Conservation (phyloP, 228 moss, liverwort and hornwort species). For the Sphagnum magellanicum region DNA sequence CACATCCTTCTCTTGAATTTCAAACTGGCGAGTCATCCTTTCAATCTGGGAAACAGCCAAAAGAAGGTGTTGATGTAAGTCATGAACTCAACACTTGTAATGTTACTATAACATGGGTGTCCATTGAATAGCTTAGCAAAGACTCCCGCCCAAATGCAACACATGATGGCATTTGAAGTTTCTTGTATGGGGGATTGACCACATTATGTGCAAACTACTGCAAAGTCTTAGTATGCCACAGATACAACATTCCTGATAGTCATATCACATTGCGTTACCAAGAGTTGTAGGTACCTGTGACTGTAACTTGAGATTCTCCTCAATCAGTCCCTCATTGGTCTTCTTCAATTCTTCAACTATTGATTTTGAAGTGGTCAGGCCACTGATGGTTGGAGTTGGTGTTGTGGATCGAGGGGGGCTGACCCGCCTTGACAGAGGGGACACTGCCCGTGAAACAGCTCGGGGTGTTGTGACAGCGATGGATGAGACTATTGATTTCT, state of each 20-base stretch:
- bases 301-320: conserved; percentile 72
- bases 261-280: too few relatives aligned
- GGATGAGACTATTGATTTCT: conserved; percentile 29
- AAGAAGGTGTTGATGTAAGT: neutral
- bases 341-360: conserved; percentile 94
- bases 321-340: conserved; percentile 80
- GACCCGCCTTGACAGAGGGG: conserved; percentile 76
- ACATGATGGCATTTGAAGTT: too few relatives aligned
- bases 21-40: conserved; percentile 49
- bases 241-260: neutral
- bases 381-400: conserved; percentile 82
- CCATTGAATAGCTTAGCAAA: too few relatives aligned
- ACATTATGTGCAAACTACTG: neutral
- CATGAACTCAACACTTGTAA: too few relatives aligned
- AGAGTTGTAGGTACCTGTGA: conserved; percentile 35
- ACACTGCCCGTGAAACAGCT: conserved; percentile 72
- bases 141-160: too few relatives aligned
- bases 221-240: neutral
- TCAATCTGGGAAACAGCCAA: conserved; percentile 50
- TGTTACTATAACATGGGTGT: too few relatives aligned
- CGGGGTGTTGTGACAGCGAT: conserved; percentile 45
- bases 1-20: conserved; percentile 70
- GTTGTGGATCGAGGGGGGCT: conserved; percentile 96
- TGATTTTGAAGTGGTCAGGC: conserved; percentile 70
- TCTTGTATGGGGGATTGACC: too few relatives aligned